Base-by-base conservation (phyloP, 2,329 filamentous ascomycete species). In the Geosmithia flava region DNA sequence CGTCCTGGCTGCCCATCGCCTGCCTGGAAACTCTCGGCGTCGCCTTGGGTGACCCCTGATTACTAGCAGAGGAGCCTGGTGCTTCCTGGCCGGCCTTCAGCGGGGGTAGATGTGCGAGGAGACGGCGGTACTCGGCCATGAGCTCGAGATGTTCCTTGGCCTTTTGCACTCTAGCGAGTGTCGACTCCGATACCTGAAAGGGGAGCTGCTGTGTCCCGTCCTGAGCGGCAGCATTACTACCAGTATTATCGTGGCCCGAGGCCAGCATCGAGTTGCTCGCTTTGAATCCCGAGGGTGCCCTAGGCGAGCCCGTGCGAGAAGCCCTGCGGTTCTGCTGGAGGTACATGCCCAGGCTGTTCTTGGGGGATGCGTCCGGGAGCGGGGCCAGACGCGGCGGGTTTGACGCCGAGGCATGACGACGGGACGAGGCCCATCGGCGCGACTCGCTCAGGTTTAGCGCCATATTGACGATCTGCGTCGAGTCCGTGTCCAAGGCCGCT, bases 381-480 rank as follows among this genome's bases (percentile, higher is more conserved):
- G 77, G 75, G 4, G 70, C 68, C 48, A 75, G 68, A 41, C 67
- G 70, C 44, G 70, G 76, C 29, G 67, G 77, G 37, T 68, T 68
- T 48, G 62, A 75, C 59, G 60, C 78, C 48, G 61, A 80, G 54
- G 65, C 74, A 62, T 61, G 80, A 2, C 45, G 40, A 63, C 69
- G 75, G 64, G 70, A 77, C 62, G 68, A 79, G 52, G 71, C 85
- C 65, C 74, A 74, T 59, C 80, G 79, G 53, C 81, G 79, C 58
- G 83, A 87, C 63, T 96, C 88, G 68, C 86, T 95, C 46, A 97
- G 67, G 53, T 84, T 93, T 55, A 97, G 67, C 1, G 91, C 91
- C 77, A 97, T 86, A 58, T 89, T 89, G 42, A 97, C 88, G 53
- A 97, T 94, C 63, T 95, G 87, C 3, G 84, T 80, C 7, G 90